Percentiles rank a stretch among this genome's conserved stretches.
These are phyloP conservation scores for Filobasidium floriforme DNA, from an alignment of 768 basidiomycete species.

Conservation along the genomic window DNA sequence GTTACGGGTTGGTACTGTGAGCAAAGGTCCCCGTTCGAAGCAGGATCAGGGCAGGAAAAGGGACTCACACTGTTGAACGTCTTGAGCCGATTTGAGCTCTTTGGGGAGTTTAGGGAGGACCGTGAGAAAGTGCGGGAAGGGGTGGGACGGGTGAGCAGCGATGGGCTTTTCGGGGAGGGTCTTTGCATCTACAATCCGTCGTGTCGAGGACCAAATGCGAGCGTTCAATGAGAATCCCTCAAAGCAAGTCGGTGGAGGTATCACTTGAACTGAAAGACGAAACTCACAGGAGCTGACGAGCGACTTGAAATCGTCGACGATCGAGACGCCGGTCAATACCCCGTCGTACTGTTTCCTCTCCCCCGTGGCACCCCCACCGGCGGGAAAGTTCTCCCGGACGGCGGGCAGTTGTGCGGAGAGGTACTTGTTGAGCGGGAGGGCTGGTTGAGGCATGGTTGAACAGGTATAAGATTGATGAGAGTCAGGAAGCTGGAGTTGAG, in stretches of 20 bases:
- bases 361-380: slow-evolving; percentile 31
- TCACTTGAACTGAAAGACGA: no score
- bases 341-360: slow-evolving; percentile 32
- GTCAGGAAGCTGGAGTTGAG: not conserved
- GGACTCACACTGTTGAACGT: slow-evolving; percentile 37
- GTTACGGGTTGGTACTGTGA: no score
- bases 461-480: not conserved
- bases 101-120: slow-evolving; percentile 31
- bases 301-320: slow-evolving; percentile 37
- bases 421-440: slow-evolving; percentile 39
- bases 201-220: no score
- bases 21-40: no score
- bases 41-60: no score
- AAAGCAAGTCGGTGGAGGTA: not conserved
- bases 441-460: slow-evolving; percentile 44
- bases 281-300: slow-evolving; percentile 40
- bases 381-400: slow-evolving; percentile 40
- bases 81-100: slow-evolving; percentile 36
- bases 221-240: not conserved
- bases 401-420: slow-evolving; percentile 35
- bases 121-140: slow-evolving; percentile 42
- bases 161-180: slow-evolving; percentile 36
- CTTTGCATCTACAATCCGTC: slow-evolving; percentile 28
- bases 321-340: slow-evolving; percentile 33
- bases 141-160: slow-evolving; percentile 40